A percentile compares a stretch with the other conserved stretches of the same genome.
Conservation (phyloP, 768 basidiomycete genomes). For the Mycena galericulata region DNA sequence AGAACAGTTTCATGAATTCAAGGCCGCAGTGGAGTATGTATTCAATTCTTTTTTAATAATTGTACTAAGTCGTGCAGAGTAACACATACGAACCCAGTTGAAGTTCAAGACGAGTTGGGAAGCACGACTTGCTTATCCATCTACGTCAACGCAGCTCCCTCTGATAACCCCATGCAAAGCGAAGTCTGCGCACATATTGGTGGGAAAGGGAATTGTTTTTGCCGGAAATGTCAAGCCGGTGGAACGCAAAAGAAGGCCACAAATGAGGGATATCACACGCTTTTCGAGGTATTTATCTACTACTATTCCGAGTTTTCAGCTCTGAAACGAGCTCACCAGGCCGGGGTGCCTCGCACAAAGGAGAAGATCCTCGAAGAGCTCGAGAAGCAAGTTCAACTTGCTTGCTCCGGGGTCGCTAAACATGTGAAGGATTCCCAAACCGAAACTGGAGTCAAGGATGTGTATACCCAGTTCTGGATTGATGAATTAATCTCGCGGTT, state of each 20-base stretch:
- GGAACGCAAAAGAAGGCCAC: conserved; percentile 32
- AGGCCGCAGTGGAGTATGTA: not conserved
- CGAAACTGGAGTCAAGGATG: too few species aligned
- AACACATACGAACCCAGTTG: not conserved
- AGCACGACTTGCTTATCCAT: not conserved
- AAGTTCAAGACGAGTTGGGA: not conserved
- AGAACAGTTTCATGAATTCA: conserved; percentile 6
- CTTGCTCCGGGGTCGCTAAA: conserved; percentile 48
- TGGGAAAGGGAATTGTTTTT: not conserved
- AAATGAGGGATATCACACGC: not conserved
- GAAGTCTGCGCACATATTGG: not conserved
- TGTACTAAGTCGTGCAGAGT: not conserved
- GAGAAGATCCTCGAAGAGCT: conserved; percentile 23
- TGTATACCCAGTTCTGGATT: too few species aligned
- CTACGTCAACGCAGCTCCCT: not conserved
- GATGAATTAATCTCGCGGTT: too few species aligned
- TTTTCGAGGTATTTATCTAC: not conserved
- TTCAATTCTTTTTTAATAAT: not conserved
- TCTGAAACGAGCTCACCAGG: not conserved
- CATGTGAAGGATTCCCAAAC: too few species aligned
- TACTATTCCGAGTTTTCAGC: conserved; percentile 22
- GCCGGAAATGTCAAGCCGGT: not conserved
- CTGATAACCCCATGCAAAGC: too few species aligned
- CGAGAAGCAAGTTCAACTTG: conserved; percentile 44
- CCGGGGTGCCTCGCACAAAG: not conserved